Evolutionary conservation across 2,329 filamentous ascomycete species (phyloP).

Genomic region (Aureobasidium sp.): DNA sequence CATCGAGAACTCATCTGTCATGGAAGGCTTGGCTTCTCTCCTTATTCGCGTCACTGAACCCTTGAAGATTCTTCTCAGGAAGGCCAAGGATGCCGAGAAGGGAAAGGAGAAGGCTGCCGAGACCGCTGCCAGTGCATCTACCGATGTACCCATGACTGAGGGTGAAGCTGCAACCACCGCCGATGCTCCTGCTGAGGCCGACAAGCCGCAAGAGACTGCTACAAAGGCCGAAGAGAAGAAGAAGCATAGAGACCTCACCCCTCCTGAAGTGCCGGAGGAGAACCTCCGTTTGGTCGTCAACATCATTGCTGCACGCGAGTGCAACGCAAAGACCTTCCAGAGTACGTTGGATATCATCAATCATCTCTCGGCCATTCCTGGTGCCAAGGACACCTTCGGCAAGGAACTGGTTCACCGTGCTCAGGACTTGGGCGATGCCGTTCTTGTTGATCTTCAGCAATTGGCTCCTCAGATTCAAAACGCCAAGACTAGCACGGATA

Average conservation of each 20-base stretch:
- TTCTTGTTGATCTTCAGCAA: slow-evolving; percentile 76
- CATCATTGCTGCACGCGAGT: slow-evolving; percentile 92
- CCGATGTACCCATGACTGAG: slow-evolving; percentile 21
- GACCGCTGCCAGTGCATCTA: slow-evolving; percentile 1
- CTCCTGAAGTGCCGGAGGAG: slow-evolving; percentile 77
- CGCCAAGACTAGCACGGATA: slow-evolving; percentile 83
- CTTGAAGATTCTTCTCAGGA: slow-evolving; percentile 71
- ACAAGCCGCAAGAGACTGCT: slow-evolving; percentile 31
- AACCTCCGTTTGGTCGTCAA: slow-evolving; percentile 93
- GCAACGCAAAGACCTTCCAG: slow-evolving; percentile 94
- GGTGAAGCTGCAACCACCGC: slow-evolving; percentile 20
- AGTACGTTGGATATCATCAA: slow-evolving; percentile 98
- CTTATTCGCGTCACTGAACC: slow-evolving; percentile 84
- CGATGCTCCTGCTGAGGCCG: slow-evolving; percentile 23
- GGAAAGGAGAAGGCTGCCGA: slow-evolving; percentile 28
- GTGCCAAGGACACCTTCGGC: slow-evolving; percentile 85
- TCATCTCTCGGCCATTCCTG: slow-evolving; percentile 87
- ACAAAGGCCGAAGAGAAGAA: slow-evolving; percentile 42
- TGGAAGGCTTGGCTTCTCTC: slow-evolving; percentile 84
- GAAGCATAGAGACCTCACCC: slow-evolving; percentile 59
- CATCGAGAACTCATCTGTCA: slow-evolving; percentile 93
- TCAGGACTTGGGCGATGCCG: slow-evolving; percentile 73
- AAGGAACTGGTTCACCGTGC: slow-evolving; percentile 85
- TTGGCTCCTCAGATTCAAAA: slow-evolving; percentile 79
- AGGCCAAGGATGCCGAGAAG: slow-evolving; percentile 64